Base-by-base conservation (phyloP, 352 stramenopile species). In the Pythium myriotylum region DNA sequence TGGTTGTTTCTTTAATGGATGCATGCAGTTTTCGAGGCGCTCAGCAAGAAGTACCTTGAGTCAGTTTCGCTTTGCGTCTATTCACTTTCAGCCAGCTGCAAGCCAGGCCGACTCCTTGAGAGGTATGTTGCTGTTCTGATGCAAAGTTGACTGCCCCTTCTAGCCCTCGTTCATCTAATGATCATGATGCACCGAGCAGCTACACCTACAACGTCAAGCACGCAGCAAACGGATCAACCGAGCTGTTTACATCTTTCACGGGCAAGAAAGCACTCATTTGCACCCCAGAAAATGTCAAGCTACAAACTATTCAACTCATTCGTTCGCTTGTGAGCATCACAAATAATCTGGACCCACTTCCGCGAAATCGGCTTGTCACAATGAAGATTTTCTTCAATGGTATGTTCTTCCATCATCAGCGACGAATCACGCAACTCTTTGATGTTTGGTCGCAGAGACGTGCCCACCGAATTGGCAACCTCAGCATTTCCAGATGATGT, bases 371-470 rank as follows among this genome's bases (percentile, higher is more conserved):
- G 0, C 47, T 77, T 20, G 65, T 81, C 48, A 81, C 73, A 14
- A 81, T 81, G 65, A 81, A 78, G 48, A 23, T 81, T 1, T 50
- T 49, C 22, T 78, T 76, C 59, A 77, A 81, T 27, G 54, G 73
- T 81, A 68, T 23, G 42, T 55, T 22, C 13, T n/a, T n/a, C n/a
- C n/a, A n/a, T n/a, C n/a, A n/a, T n/a, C n/a, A n/a, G n/a, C n/a
- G n/a, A n/a, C n/a, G n/a, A n/a, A n/a, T n/a, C n/a, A n/a, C n/a
- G n/a, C n/a, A n/a, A n/a, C n/a, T n/a, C n/a, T n/a, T n/a, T n/a
- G n/a, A n/a, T n/a, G n/a, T n/a, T n/a, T n/a, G n/a, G n/a, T n/a
- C n/a, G 23, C 20, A 60, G 46, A 67, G 16, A 55, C 20, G 8
- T 76, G 69, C 19, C 73, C 73, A 16, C 17, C 46, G 23, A 60